These are phyloP conservation scores for Neurospora sp. DNA, from an alignment of 495 filamentous ascomycete genomes.

Conservation along the genomic window DNA sequence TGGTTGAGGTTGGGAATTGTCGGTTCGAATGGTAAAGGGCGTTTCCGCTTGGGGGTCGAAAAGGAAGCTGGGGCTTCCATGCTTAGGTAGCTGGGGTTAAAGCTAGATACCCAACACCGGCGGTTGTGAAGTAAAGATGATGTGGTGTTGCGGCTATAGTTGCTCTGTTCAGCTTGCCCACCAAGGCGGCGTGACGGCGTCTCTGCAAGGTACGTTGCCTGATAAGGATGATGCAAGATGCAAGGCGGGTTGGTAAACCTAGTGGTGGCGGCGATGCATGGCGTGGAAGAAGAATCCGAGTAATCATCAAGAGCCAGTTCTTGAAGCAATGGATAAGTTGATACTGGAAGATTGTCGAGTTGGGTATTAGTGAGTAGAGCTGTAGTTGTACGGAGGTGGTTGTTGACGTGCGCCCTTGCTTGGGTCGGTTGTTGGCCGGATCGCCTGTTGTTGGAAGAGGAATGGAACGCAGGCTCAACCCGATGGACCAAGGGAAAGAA, in stretches of 20 bases:
- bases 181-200: background rate
- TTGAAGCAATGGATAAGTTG: background rate
- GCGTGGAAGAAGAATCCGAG: background rate
- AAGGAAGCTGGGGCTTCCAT: background rate
- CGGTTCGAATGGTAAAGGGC: background rate
- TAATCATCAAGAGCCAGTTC: background rate
- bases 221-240: background rate
- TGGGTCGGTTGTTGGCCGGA: background rate
- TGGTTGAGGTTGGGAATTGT: constrained; percentile 6
- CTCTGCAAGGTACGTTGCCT: background rate
- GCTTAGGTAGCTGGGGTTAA: background rate
- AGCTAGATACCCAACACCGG: background rate
- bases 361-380: background rate
- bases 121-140: background rate
- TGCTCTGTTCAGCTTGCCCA: background rate
- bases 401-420: background rate
- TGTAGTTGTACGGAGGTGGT: background rate
- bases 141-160: background rate
- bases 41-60: background rate
- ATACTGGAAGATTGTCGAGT: background rate
- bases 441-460: background rate
- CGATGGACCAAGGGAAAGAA: background rate
- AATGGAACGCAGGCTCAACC: background rate
- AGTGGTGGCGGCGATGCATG: background rate
- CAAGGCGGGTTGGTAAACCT: background rate